phyloP scores from a whole-genome alignment of 805 yeast genomes.

The Scheffersomyces lignosus region DNA sequence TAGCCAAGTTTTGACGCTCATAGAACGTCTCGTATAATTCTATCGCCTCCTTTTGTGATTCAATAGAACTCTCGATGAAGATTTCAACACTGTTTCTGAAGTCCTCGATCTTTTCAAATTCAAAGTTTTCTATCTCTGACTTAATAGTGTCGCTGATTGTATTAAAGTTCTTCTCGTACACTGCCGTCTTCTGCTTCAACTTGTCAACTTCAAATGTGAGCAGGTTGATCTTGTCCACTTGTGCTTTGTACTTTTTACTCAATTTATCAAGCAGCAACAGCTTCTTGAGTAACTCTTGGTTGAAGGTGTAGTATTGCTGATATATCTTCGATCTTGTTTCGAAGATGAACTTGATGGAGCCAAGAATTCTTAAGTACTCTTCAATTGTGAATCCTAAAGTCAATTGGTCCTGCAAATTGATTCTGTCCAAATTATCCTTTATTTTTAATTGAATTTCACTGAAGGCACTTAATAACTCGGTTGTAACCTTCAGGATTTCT shows the following conservation, averaged over 20 bases:
- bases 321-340: constrained; percentile 67
- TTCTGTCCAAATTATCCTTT: constrained; percentile 72
- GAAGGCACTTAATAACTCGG: constrained; percentile 66
- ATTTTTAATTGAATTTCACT: constrained; percentile 70
- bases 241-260: constrained; percentile 44
- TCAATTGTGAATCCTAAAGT: constrained; percentile 86
- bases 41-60: constrained; percentile 87
- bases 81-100: constrained; percentile 89
- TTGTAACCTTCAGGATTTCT: constrained; percentile 68
- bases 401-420: constrained; percentile 79
- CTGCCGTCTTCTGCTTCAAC: constrained; percentile 52
- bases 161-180: constrained; percentile 61
- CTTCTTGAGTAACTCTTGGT: constrained; percentile 47
- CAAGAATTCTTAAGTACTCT: constrained; percentile 77
- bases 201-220: constrained; percentile 60
- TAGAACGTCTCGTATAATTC: constrained; percentile 90
- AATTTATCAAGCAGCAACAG: constrained; percentile 46
- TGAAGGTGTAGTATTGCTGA: constrained; percentile 41
- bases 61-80: constrained; percentile 85
- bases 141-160: constrained; percentile 65
- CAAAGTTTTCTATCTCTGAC: constrained; percentile 67
- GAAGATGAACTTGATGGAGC: constrained; percentile 71
- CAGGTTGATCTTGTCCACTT: constrained; percentile 59
- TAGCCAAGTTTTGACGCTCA: constrained; percentile 40
- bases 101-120: constrained; percentile 73